Conservation (phyloP, 2,329 filamentous ascomycete species). For the Apiospora koreana region DNA sequence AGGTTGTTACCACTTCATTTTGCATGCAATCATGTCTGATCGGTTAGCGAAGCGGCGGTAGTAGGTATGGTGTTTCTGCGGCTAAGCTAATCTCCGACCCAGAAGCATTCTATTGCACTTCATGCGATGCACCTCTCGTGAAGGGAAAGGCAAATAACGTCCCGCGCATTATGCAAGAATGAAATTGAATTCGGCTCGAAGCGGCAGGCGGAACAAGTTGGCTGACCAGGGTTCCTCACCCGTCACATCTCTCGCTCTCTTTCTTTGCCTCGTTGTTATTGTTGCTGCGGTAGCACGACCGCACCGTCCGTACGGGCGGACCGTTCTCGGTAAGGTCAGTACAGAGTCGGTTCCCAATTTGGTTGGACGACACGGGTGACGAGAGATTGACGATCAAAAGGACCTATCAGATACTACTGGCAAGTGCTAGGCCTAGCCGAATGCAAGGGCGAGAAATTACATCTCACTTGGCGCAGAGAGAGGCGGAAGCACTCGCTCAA, state of each 20-base stretch:
- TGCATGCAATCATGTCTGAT: background rate
- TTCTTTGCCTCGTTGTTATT: background rate
- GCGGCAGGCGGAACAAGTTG: background rate
- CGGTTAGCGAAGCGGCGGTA: background rate
- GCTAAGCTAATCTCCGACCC: background rate
- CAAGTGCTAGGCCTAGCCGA: background rate
- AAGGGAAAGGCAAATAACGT: background rate
- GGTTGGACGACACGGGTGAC: background rate
- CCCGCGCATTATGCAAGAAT: background rate
- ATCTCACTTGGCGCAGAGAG: background rate
- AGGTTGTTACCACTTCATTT: background rate
- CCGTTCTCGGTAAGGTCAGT: too few relatives aligned
- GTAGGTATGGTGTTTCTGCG: too few relatives aligned
- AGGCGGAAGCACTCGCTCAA: background rate
- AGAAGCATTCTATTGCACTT: too few relatives aligned
- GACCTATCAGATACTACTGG: background rate
- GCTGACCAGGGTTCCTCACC: background rate
- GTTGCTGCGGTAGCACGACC: too few relatives aligned
- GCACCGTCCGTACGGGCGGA: too few relatives aligned
- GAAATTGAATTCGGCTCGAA: background rate
- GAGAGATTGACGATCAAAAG: background rate
- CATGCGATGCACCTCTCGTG: background rate
- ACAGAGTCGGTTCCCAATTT: background rate
- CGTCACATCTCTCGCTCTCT: background rate
- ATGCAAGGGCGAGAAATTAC: constrained; percentile 2